Base-by-base conservation (phyloP, 192 early-diverging fungal genomes). In the Entomortierella chlamydospora region DNA sequence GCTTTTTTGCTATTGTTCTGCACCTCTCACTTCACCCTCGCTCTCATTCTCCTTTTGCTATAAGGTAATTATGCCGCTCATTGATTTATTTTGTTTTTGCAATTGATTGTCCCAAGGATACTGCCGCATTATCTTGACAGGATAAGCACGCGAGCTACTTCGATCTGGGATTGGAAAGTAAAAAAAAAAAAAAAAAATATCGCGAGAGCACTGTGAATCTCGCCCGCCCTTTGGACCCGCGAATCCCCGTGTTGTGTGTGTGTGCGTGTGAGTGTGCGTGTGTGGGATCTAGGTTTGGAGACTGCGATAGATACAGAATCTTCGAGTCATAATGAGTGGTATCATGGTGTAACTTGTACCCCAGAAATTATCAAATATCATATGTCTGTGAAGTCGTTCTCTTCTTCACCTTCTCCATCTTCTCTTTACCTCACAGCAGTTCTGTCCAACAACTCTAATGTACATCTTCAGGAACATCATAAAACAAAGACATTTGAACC, bases 171-270 rank as follows among this genome's bases (percentile, higher is more conserved):
- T 37, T 37, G 34, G 15, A n/a, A n/a, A n/a, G n/a, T n/a, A n/a
- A n/a, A n/a, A n/a, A n/a, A n/a, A n/a, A n/a, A n/a, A n/a, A n/a
- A n/a, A n/a, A n/a, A n/a, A n/a, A n/a, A n/a, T n/a, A n/a, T n/a
- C n/a, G n/a, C n/a, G n/a, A n/a, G n/a, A n/a, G n/a, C n/a, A n/a
- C n/a, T n/a, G n/a, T n/a, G 9, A 34, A 59, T 41, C 3, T 42
- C 22, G 39, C 43, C 33, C 60, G 26, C 28, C 18, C 11, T 23
- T 20, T 49, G 60, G n/a, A 61, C 29, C 60, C 45, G 60, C 10
- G 42, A 61, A 61, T 49, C 42, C 45, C 60, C 60, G 60, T 12
- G 15, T n/a, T n/a, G n/a, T n/a, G n/a, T n/a, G n/a, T n/a, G n/a
- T n/a, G n/a, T n/a, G n/a, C n/a, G n/a, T n/a, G n/a, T n/a, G n/a